phyloP scores from a whole-genome alignment of 2,329 filamentous ascomycete genomes.

The Mariannaea sp. region DNA sequence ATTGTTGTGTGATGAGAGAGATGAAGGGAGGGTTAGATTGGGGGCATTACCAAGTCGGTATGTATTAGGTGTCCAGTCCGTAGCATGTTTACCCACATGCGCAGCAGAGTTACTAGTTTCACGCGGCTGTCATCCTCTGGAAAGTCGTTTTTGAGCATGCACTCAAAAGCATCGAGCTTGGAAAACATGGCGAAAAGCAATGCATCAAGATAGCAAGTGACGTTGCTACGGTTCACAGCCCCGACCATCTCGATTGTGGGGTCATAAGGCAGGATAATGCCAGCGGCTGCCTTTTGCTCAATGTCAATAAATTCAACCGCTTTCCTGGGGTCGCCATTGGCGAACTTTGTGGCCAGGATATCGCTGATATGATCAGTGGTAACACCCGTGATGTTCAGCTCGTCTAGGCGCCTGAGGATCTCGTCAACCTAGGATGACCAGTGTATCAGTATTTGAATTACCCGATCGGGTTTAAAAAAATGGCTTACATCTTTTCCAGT shows the following conservation, averaged over 20 bases:
- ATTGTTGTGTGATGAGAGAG: neutral
- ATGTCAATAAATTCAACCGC: conserved; percentile 78
- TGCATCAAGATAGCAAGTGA: conserved; percentile 95
- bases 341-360: conserved; percentile 64
- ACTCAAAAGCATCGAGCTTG: conserved; percentile 86
- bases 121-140: conserved; percentile 68
- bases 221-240: conserved; percentile 80
- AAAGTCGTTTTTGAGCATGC: conserved; percentile 82
- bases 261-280: conserved; percentile 76
- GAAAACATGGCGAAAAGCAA: conserved; percentile 96
- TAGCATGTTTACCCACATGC: conserved; percentile 93
- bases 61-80: conserved; percentile 84
- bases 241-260: conserved; percentile 75
- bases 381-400: conserved; percentile 52
- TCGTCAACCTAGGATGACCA: conserved; percentile 46
- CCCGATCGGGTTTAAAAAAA: conserved; percentile 5
- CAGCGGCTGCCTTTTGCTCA: conserved; percentile 80
- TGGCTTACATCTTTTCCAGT: conserved; percentile 46
- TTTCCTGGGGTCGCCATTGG: conserved; percentile 71
- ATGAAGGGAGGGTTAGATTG: neutral
- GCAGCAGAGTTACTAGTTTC: conserved; percentile 75
- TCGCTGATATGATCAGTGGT: conserved; percentile 62
- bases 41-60: conserved; percentile 73
- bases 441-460: conserved; percentile 25
- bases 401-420: conserved; percentile 47